Evolutionary conservation across 305 asterid genomes (phyloP).

Genomic region (Stenogyne calaminthoides): DNA sequence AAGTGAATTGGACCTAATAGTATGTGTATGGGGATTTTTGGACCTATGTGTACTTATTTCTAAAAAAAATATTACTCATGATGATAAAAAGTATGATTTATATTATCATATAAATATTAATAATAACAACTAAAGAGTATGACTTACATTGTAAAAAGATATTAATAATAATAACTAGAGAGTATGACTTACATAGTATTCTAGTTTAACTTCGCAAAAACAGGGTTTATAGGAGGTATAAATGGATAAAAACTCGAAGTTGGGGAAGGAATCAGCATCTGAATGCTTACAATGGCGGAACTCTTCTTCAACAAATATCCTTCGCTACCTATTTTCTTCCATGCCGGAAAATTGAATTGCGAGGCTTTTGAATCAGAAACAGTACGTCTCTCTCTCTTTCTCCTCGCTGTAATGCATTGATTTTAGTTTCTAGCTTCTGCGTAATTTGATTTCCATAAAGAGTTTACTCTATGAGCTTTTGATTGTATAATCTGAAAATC

Average conservation of each 20-base stretch:
- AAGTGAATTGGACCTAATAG: too few relatives aligned
- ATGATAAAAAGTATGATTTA: too few relatives aligned
- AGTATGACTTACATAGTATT: too few relatives aligned
- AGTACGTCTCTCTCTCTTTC: constrained; percentile 4
- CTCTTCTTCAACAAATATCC: constrained; percentile 28
- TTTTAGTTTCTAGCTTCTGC: neutral
- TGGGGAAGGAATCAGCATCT: constrained; percentile 58
- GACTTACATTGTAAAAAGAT: too few relatives aligned
- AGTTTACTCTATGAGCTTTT: too few relatives aligned
- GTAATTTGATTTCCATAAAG: neutral
- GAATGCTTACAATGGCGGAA: constrained; percentile 45
- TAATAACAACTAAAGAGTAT: too few relatives aligned
- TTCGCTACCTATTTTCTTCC: constrained; percentile 4
- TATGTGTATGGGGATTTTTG: too few relatives aligned
- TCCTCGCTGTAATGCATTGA: neutral
- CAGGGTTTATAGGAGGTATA: neutral
- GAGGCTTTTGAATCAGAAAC: neutral
- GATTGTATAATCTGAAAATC: constrained; percentile 3
- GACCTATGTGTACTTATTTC: too few relatives aligned
- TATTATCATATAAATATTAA: too few relatives aligned
- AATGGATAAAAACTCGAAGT: constrained; percentile 1
- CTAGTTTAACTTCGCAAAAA: neutral
- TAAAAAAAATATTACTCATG: too few relatives aligned
- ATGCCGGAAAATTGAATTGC: constrained; percentile 12
- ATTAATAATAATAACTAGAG: too few relatives aligned